Percentiles rank a stretch among this genome's conserved stretches.
Conservation (phyloP, 495 filamentous ascomycete species). For the Podospora didyma region DNA sequence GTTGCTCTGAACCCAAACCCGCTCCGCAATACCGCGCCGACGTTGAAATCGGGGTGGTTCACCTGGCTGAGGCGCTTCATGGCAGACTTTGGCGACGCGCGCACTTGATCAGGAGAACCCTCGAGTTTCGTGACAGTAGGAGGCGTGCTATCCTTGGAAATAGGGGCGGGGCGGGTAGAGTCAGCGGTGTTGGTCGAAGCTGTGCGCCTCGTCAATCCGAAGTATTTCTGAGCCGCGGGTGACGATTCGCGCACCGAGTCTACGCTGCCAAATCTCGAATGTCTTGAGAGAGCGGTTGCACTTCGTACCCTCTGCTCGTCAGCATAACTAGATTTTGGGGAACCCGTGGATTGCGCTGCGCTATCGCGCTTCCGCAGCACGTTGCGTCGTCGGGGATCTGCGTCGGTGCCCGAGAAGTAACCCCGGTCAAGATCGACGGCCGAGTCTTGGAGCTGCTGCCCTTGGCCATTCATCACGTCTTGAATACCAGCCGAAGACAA, state of each 20-base stretch:
- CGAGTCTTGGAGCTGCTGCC: slow-evolving; percentile 34
- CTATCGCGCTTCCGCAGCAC: slow-evolving; percentile 76
- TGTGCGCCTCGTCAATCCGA: slow-evolving; percentile 49
- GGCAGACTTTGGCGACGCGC: slow-evolving; percentile 40
- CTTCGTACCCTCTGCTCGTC: slow-evolving; percentile 63
- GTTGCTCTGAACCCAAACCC: slow-evolving; percentile 64
- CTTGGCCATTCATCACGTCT: slow-evolving; percentile 27
- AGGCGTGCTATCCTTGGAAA: slow-evolving; percentile 43
- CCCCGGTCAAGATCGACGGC: slow-evolving; percentile 73
- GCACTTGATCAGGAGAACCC: slow-evolving; percentile 51
- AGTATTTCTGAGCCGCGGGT: slow-evolving; percentile 58
- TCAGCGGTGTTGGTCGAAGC: slow-evolving; percentile 48
- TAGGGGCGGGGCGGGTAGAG: slow-evolving; percentile 42
- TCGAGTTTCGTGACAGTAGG: slow-evolving; percentile 69
- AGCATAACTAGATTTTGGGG: slow-evolving; percentile 62
- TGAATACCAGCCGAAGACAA: slow-evolving; percentile 45
- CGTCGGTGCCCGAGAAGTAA: slow-evolving; percentile 89
- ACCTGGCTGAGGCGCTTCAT: slow-evolving; percentile 49
- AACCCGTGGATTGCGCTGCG: slow-evolving; percentile 48
- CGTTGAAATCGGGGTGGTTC: slow-evolving; percentile 47
- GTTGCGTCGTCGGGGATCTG: slow-evolving; percentile 69
- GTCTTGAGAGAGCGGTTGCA: slow-evolving; percentile 58
- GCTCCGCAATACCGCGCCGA: slow-evolving; percentile 34
- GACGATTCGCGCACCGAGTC: slow-evolving; percentile 49
- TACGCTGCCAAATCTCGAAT: slow-evolving; percentile 74